A percentile compares a stretch with the other conserved stretches of the same genome.
phyloP scores from a whole-genome alignment of 768 basidiomycete species.

The Cubamyces sp. region DNA sequence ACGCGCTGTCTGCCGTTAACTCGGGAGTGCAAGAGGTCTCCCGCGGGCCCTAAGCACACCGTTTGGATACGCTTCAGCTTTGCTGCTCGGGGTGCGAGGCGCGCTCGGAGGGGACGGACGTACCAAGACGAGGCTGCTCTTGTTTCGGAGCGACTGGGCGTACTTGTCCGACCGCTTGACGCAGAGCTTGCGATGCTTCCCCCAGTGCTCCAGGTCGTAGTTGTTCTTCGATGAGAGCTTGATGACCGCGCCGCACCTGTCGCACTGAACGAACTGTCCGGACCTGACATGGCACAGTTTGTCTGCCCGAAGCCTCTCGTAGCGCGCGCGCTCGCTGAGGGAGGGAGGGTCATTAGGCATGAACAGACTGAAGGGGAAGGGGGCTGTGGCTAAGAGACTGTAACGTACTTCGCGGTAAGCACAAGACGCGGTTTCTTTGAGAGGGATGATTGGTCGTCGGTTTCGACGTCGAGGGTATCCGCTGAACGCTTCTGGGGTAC shows the following conservation, averaged over 20 bases:
- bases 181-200: constrained; percentile 64
- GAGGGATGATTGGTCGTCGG: background rate
- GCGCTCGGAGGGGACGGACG: background rate
- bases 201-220: constrained; percentile 72
- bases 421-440: background rate
- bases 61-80: background rate
- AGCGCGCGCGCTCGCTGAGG: constrained; percentile 7
- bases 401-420: background rate
- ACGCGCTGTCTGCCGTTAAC: constrained; percentile 10
- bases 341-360: background rate
- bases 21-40: constrained; percentile 4
- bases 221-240: constrained; percentile 70
- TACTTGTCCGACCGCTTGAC: constrained; percentile 46
- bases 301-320: constrained; percentile 6
- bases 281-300: constrained; percentile 1
- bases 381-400: too few relatives aligned
- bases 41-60: background rate
- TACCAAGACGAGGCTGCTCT: constrained; percentile 15
- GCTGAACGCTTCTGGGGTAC: constrained; percentile 14
- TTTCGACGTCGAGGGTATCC: constrained; percentile 16
- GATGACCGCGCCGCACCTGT: constrained; percentile 57
- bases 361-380: too few relatives aligned
- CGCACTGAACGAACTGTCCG: constrained; percentile 41
- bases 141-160: constrained; percentile 17
- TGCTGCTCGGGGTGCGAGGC: background rate